These are phyloP conservation scores for Primulina tabacum DNA, from an alignment of 257 asterid genomes.

Conservation along the genomic window DNA sequence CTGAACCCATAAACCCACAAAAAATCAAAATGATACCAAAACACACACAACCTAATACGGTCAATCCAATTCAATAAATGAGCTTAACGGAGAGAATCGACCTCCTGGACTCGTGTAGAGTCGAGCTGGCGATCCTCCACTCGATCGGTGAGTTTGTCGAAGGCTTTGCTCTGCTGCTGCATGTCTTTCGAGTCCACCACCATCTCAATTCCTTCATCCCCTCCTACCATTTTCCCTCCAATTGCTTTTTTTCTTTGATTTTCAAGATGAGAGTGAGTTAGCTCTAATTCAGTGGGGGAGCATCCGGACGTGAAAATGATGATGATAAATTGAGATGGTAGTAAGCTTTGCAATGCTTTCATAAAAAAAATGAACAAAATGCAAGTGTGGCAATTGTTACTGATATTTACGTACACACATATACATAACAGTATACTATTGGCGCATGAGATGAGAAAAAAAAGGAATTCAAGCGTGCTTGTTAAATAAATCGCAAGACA, in stretches of 20 bases:
- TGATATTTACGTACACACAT: no score
- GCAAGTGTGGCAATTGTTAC: no score
- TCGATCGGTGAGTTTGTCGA: constrained; percentile 92
- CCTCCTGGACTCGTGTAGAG: constrained; percentile 93
- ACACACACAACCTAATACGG: not conserved
- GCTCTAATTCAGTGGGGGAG: no score
- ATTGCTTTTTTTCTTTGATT: not conserved
- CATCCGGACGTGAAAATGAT: not conserved
- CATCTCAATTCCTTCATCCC: constrained; percentile 68
- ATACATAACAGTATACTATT: no score
- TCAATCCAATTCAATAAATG: not conserved
- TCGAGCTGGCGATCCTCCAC: constrained; percentile 99
- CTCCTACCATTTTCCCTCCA: constrained; percentile 56
- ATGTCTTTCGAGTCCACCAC: constrained; percentile 77
- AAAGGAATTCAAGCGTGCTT: no score
- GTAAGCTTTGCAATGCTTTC: no score
- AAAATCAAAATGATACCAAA: not conserved
- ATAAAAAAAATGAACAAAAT: no score
- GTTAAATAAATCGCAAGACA: no score
- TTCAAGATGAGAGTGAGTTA: not conserved
- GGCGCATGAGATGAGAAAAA: no score
- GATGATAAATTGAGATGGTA: no score
- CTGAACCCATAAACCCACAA: constrained; percentile 32
- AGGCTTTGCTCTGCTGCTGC: constrained; percentile 96
- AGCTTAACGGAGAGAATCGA: constrained; percentile 20